phyloP scores from a whole-genome alignment of 495 filamentous ascomycete genomes.

The Tuber umbilicatum region DNA sequence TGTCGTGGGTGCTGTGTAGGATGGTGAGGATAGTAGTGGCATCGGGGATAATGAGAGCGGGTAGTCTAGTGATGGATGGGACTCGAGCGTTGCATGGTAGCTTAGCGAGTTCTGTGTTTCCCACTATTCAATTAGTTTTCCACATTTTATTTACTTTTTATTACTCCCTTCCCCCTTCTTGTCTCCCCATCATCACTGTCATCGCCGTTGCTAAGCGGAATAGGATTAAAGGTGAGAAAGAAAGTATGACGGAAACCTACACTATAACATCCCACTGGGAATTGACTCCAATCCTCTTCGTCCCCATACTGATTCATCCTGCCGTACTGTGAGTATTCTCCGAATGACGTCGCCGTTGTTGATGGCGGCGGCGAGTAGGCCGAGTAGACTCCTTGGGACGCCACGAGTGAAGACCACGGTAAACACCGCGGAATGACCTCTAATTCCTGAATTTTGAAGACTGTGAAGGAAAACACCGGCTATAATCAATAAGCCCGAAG shows the following conservation, averaged over 20 bases:
- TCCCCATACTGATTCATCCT: slow-evolving; percentile 34
- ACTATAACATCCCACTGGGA: slow-evolving; percentile 25
- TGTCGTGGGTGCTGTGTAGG: slow-evolving; percentile 37
- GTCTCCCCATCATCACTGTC: neutral
- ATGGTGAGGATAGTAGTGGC: slow-evolving; percentile 24
- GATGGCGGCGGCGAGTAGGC: slow-evolving; percentile 32
- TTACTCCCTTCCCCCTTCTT: neutral
- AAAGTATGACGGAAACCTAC: slow-evolving; percentile 5
- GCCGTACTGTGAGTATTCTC: slow-evolving; percentile 29
- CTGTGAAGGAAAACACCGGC: slow-evolving; percentile 28
- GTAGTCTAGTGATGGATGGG: slow-evolving; percentile 12
- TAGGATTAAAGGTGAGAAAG: neutral
- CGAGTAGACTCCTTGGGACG: slow-evolving; percentile 33
- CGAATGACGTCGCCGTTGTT: slow-evolving; percentile 23
- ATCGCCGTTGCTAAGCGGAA: neutral
- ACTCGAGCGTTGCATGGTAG: slow-evolving; percentile 35
- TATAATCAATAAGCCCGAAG: slow-evolving; percentile 28
- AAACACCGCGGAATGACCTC: slow-evolving; percentile 42
- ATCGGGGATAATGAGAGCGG: slow-evolving; percentile 1
- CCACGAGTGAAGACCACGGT: slow-evolving; percentile 38
- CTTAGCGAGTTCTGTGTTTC: slow-evolving; percentile 33
- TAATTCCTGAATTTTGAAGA: slow-evolving; percentile 42
- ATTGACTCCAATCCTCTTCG: slow-evolving; percentile 34
- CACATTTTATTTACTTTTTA: neutral
- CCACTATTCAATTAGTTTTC: slow-evolving; percentile 4